A percentile compares a stretch with the other conserved stretches of the same genome.
Conservation (phyloP, 805 yeast genomes). For the Yarrowia sp. region DNA sequence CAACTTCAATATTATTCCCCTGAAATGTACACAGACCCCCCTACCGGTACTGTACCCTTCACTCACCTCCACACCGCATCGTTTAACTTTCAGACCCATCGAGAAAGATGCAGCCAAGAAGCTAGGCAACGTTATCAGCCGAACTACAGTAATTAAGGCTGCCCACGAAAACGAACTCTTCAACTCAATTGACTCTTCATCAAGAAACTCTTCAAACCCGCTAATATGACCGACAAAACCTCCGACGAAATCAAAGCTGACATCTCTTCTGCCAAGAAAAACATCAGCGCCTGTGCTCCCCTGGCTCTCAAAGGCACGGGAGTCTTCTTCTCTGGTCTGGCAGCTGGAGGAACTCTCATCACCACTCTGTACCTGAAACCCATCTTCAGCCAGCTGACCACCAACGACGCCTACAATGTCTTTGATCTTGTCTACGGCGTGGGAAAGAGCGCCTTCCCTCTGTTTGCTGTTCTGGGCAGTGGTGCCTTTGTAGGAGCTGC, state of each 20-base stretch:
- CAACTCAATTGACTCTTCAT: too few relatives aligned
- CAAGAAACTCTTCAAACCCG: too few relatives aligned
- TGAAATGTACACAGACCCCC: too few relatives aligned
- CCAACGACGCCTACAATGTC: slow-evolving; percentile 19
- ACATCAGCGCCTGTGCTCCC: background rate
- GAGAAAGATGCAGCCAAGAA: background rate
- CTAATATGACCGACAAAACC: slow-evolving; percentile 7
- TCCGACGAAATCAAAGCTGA: background rate
- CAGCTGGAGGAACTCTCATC: slow-evolving; percentile 32
- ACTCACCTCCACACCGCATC: too few relatives aligned
- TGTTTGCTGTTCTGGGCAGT: background rate
- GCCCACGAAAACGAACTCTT: too few relatives aligned
- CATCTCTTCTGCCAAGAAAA: background rate
- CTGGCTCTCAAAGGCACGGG: slow-evolving; percentile 14
- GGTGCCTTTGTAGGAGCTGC: background rate
- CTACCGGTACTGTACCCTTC: too few relatives aligned
- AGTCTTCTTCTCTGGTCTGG: slow-evolving; percentile 26
- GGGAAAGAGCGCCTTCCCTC: slow-evolving; percentile 13
- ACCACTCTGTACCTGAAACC: slow-evolving; percentile 9
- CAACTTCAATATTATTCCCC: too few relatives aligned
- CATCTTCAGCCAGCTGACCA: background rate
- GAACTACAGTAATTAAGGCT: background rate
- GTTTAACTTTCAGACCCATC: too few relatives aligned
- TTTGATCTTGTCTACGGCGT: slow-evolving; percentile 31
- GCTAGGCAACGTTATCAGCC: background rate